Evolutionary conservation across 805 yeast genomes (phyloP), one percentile per base, ranked within the genome.

Genomic region (Zygosaccharomyces rouxii): DNA sequence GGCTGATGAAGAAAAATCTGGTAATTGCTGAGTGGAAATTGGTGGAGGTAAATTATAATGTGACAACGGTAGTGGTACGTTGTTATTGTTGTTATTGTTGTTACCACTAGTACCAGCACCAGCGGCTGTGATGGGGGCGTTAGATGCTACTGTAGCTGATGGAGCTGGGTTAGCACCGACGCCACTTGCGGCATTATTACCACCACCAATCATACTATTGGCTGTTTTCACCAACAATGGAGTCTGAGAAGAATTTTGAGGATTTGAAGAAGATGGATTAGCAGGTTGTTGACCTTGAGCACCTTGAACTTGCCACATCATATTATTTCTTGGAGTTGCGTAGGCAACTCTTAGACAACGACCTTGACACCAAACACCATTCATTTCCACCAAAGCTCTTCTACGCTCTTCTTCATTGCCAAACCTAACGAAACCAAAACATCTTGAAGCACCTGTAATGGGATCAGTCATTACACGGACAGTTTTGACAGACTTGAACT

Each of bases 381-480:
- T 81, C 90, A 85, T 85, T 56, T 84, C 88, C 22, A 72, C 68
- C 35, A 85, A 70, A 0, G 94, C 92, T 31, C 81, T 64, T 47
- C 78, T 77, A 57, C 92, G 74, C 57, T 85, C 92, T 35, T 70
- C 75, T 54, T 84, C 89, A 55, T 79, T 80, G 19, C 84, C 77
- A 62, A 86, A 86, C 52, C 95, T 71, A 23, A 86, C 89, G 67
- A 86, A 86, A 0, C 94, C 94, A 67, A 85, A 85, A 58, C 94
- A 84, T 55, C 92, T 72, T 2, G 89, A 82, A 25, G 83, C 77
- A 0, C 90, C 90, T 11, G 85, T 77, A 5, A 86, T 77, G 2
- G 94, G 94, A 61, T 86, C 92, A 0, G 94, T 85, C 92, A 86
- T 86, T 9, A 86, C 92, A 51, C 94, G 71, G 5, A 86, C 94